Evolutionary conservation across 371 early-diverging fungal genomes (phyloP).

Genomic region (Syncephalastrum racemosum): DNA sequence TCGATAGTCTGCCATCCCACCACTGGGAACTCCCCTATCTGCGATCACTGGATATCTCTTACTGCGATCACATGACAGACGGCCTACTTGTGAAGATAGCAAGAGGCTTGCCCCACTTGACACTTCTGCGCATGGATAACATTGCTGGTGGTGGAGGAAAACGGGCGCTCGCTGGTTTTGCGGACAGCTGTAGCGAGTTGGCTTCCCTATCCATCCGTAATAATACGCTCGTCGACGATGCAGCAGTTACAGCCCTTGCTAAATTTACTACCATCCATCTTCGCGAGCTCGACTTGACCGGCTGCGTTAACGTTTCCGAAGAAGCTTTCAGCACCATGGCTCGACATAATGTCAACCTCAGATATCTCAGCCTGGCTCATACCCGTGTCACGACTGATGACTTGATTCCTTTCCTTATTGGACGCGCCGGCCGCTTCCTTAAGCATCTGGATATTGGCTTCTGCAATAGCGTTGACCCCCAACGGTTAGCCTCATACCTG

Average conservation of each 20-base stretch:
- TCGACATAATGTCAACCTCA: conserved; percentile 21
- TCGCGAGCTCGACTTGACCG: conserved; percentile 28
- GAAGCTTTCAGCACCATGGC: conserved; percentile 23
- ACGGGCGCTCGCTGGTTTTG: conserved; percentile 29
- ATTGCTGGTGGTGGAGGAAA: conserved; percentile 16
- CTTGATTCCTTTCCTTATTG: conserved; percentile 6
- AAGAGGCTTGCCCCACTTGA: conserved; percentile 18
- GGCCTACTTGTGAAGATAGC: conserved; percentile 31
- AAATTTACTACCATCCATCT: conserved; percentile 34
- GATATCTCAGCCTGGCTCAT: conserved; percentile 17
- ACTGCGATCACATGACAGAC: conserved; percentile 29
- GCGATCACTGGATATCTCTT: conserved; percentile 25
- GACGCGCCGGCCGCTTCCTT: conserved; percentile 14
- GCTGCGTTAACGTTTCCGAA: conserved; percentile 23
- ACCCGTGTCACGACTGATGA: conserved; percentile 6
- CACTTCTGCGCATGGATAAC: conserved; percentile 19
- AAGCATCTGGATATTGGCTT: conserved; percentile 17
- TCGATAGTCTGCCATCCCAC: conserved; percentile 15
- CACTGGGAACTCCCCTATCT: conserved; percentile 18
- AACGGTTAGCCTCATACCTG: conserved; percentile 8
- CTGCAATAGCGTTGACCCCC: conserved; percentile 10
- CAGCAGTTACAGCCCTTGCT: conserved; percentile 27
- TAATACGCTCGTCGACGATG: conserved; percentile 24
- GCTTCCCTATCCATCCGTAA: conserved; percentile 20
- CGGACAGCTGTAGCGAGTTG: conserved; percentile 25